Conservation (phyloP, 768 basidiomycete genomes). For the Chalciporus chontae region DNA sequence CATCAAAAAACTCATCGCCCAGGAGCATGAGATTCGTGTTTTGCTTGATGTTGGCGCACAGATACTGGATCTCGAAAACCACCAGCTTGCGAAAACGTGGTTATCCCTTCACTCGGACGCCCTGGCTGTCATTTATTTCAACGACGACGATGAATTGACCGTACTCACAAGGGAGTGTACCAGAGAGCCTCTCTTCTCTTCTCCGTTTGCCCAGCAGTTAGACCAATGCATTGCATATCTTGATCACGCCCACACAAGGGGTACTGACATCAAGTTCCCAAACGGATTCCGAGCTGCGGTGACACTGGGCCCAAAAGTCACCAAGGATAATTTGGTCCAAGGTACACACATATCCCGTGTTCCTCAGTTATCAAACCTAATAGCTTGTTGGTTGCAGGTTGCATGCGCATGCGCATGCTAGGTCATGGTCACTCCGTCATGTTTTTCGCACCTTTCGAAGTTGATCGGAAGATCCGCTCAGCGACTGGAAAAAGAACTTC, state of each 20-base stretch:
- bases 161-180: too few relatives aligned
- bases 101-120: too few relatives aligned
- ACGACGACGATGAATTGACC: too few relatives aligned
- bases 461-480: constrained; percentile 33
- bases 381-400: constrained; percentile 33
- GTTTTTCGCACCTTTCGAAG: constrained; percentile 46
- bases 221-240: constrained; percentile 6
- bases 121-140: too few relatives aligned
- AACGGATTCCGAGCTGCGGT: constrained; percentile 13
- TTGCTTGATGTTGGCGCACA: too few relatives aligned
- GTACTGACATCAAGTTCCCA: constrained; percentile 19
- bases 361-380: neutral
- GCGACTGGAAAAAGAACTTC: constrained; percentile 6
- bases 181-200: too few relatives aligned
- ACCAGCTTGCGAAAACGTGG: too few relatives aligned
- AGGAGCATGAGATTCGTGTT: too few relatives aligned
- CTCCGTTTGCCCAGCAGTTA: too few relatives aligned
- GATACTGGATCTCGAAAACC: too few relatives aligned
- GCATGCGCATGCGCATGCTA: constrained; percentile 53
- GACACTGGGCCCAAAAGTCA: constrained; percentile 14
- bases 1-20: too few relatives aligned
- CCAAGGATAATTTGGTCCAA: constrained; percentile 16
- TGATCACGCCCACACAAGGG: constrained; percentile 17
- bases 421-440: constrained; percentile 45
- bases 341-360: constrained; percentile 1